Evolutionary conservation across 306 rosid genomes (phyloP), one percentile per base, ranked within the genome.

Genomic region (Cicer chorassanicum): DNA sequence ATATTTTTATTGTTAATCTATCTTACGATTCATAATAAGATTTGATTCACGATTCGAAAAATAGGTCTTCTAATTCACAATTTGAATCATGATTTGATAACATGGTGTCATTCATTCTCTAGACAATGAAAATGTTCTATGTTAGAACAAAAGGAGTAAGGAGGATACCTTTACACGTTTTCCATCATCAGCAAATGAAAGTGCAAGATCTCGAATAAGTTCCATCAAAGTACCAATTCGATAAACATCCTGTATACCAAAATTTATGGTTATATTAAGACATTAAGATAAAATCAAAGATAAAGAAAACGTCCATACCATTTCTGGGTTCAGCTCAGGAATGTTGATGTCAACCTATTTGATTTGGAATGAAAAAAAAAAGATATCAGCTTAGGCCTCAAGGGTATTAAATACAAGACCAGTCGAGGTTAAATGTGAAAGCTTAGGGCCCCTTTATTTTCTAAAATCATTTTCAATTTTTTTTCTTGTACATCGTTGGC

Each of bases 211-310:
- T 76, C 97, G 90, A 81, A 87, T 78, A 81, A 94, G 96, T 83
- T 94, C 97, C 91, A 87, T 87, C 73, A 94, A 83, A 45, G 98
- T 91, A 67, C 98, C 98, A 79, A 94, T 90, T 81, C 97, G 90
- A 87, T 94, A 94, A 84, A 94, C 98, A 81, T 89, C 98, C 98
- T 91, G 88, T 71, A 68, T 72, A 81, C 79, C 77, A 78, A 67
- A 88, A 80, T 54, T 82, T 54, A 74, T 13, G 15, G 84, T 87
- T 72, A 89, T 79, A 66, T 61, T 75, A 80, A 66, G 64, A 56
- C 68, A 41, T 19, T n/a, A 65, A 29, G 42, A 68, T 61, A 54
- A 62, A 64, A 48, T 9, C 38, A 68, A 36, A 65, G 59, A n/a
- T 7, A 55, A 19, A 51, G 48, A 82, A 15, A 44, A 62, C 38